Base-by-base conservation (phyloP, 2,329 filamentous ascomycete species). In the Epichloe coenophiala region DNA sequence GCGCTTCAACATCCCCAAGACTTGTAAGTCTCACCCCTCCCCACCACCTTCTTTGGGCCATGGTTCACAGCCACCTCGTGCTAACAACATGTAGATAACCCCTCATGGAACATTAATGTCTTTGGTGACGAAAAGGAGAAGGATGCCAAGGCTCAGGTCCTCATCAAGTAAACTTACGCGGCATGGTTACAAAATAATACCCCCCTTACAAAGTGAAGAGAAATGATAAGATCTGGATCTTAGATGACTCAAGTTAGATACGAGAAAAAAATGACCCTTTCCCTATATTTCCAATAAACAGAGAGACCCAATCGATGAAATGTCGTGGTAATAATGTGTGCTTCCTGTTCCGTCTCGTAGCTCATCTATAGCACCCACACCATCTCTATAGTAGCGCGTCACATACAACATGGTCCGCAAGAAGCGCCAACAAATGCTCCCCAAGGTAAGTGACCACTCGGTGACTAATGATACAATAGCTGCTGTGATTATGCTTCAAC, bases 41-140 rank as follows among this genome's bases (percentile, higher is more conserved):
- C 15, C 36, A 8, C 7, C 36, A n/a, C 36, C 36, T 13, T 13
- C 1, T 45, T 35, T 15, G 7, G 13, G 33, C 23, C 7, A 15
- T 42, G 27, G 36, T 19, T 40, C 3, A 55, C 41, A 44, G 27
- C 58, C 47, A 60, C 49, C 17, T 4, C 19, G 2, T 41, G 9
- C n/a, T 48, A 17, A 48, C 38, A 15, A 19, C 27, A 12, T 50
- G 3, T 49, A 72, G 69, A 78, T 62, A 67, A 67, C 54, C 74
- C 74, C 39, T 68, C 69, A 55, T 81, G 78, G 78, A 66, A 75
- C 54, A 71, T 81, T 54, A 67, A 81, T 64, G 68, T 80, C 60
- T 81, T 77, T 56, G 63, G 65, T 52, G 75, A 79, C 53, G 69
- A 71, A 45, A 70, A 70, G 57, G 77, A 81, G 69, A 68, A 72